Evolutionary conservation across 2,329 filamentous ascomycete species (phyloP), one percentile per base, ranked within the genome.

Genomic region (Epichloe glyceriae): DNA sequence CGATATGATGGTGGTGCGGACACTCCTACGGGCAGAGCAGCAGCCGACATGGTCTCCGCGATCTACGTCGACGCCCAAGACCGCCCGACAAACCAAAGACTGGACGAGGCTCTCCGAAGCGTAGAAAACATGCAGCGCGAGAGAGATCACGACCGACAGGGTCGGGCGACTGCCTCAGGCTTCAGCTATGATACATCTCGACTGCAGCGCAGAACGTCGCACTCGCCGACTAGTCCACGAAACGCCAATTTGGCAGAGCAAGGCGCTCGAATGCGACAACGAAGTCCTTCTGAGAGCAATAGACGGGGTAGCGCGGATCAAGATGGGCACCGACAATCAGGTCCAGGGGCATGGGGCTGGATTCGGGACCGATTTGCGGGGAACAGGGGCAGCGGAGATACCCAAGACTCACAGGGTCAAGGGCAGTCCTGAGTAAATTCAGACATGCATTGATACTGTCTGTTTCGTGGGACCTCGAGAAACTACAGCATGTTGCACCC

Each of bases 311-410:
- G 50, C 10, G 53, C 51, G 10, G 60, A 63, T 14, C 63, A 64
- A 34, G 62, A 62, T 4, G 59, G 65, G 17, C 61, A 63, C n/a
- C 59, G 61, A 30, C 56, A 57, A 33, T 61, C 65, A n/a, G 61
- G 63, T 3, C 58, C 62, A 39, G 66, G 69, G 3, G 66, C 71
- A 34, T 55, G 74, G 1, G 62, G 64, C 52, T 75, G 73, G 73
- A 56, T 75, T 19, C 67, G 72, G 45, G 68, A 68, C 42, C 66
- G 65, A 39, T 71, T 74, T 35, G 51, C 57, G 1, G 56, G 63
- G 5, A 53, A 56, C n/a, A 60, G 62, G 46, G 56, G 60, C 10
- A 58, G 59, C 50, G 57, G 60, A 15, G 58, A 60, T 12, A 54
- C 55, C 6, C 57, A 58, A 38, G 60, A 62, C 14, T 57, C 59